A percentile compares a stretch with the other conserved stretches of the same genome.
phyloP scores from a whole-genome alignment of 345 rosid genomes.

The Carallia brachiata region DNA sequence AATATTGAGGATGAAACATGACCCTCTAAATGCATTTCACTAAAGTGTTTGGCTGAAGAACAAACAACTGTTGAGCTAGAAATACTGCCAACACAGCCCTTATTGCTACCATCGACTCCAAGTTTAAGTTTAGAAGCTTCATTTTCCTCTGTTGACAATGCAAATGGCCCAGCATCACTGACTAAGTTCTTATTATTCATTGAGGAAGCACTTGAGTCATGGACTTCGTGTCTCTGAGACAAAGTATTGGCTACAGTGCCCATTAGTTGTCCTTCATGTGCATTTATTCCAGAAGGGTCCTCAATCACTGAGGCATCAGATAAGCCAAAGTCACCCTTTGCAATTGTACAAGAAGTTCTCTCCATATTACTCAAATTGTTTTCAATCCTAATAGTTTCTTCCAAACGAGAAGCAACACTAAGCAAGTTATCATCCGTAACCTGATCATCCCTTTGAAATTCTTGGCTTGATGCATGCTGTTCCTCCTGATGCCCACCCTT shows the following conservation, averaged over 20 bases:
- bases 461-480: conserved; percentile 17
- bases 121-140: conserved; percentile 25
- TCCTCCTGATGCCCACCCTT: conserved; percentile 14
- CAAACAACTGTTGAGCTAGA: conserved; percentile 7
- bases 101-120: conserved; percentile 13
- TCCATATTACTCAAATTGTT: conserved; percentile 20
- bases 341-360: conserved; percentile 29
- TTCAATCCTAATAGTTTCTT: background rate
- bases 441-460: conserved; percentile 19
- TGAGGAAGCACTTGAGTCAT: conserved; percentile 18
- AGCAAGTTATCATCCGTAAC: conserved; percentile 24
- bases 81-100: conserved; percentile 15
- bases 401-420: conserved; percentile 16
- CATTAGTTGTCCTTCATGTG: conserved; percentile 15
- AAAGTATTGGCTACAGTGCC: conserved; percentile 14
- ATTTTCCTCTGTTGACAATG: conserved; percentile 20
- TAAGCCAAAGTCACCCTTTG: conserved; percentile 32
- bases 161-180: conserved; percentile 28
- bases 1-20: conserved; percentile 10
- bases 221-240: conserved; percentile 26
- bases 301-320: conserved; percentile 18
- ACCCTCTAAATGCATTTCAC: conserved; percentile 19
- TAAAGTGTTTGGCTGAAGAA: conserved; percentile 21
- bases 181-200: conserved; percentile 17
- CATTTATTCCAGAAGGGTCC: conserved; percentile 21